Base-by-base conservation (phyloP, 495 filamentous ascomycete genomes). In the Hypoxylon lienhwacheense region DNA sequence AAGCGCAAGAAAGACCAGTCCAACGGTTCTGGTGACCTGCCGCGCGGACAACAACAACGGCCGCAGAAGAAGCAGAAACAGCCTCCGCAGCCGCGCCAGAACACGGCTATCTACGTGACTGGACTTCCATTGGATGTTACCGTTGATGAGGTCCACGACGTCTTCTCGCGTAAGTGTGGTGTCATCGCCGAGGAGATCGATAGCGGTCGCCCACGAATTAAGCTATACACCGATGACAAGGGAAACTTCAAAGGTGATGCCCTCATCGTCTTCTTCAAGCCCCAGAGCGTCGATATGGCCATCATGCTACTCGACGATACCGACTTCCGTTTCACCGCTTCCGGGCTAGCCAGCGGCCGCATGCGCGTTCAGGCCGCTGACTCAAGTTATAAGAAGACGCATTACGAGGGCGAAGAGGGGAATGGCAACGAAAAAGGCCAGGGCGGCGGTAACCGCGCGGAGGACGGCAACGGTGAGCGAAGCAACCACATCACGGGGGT, bases 181-280 rank as follows among this genome's bases (percentile, higher is more conserved):
- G 86, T 98, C 58, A 95, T 98, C 56, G 91, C 92, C 35, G 89
- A 96, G 71, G 88, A 92, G 68, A 90, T 93, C 56, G 93, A 97
- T 62, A 85, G 78, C 54, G 86, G 88, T 41, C 79, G 82, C 26
- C 88, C 87, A 10, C 87, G 95, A 34, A 89, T 99, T 72, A 97
- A 96, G 73, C 83, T 99, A 68, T 97, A 99, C 71, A 83, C 73
- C 5, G 85, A 96, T 66, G 85, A 89, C 6, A 67, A 84, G 1
- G 93, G 90, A 0, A 82, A 80, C 2, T 90, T 95, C 75, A 97
- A 97, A 70, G 95, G 95, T 37, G 91, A 97, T 64, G 90, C 88
- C 5, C 78, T 97, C 10, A 77, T 99, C 24, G 88, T 97, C 25
- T 99, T 90, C 72, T 96, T 96, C 78, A 88, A 91, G 48, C 85